These are phyloP conservation scores for Phytopythium cucurbitacearum DNA, from an alignment of 352 stramenopile genomes.

Conservation along the genomic window DNA sequence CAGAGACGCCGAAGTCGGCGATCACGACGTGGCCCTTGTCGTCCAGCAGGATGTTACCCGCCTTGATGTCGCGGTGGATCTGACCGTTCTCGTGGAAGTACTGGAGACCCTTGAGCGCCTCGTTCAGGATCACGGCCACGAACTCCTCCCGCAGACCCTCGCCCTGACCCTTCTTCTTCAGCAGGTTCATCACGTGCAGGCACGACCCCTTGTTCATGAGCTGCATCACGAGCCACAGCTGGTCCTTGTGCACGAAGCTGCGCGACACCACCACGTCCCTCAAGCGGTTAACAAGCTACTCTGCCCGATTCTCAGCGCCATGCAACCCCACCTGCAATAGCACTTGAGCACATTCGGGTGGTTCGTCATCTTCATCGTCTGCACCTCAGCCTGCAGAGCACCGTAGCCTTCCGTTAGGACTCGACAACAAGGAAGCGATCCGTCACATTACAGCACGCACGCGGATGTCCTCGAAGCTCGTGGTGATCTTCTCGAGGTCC, in stretches of 20 bases:
- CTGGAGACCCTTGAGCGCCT: conserved; percentile 95
- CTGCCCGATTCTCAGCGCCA: background rate
- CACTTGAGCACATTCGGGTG: conserved; percentile 98
- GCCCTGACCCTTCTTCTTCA: conserved; percentile 88
- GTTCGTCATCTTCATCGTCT: conserved; percentile 98
- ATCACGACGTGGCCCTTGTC: conserved; percentile 94
- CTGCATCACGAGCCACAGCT: conserved; percentile 98
- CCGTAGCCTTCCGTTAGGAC: background rate
- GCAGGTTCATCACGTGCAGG: conserved; percentile 95
- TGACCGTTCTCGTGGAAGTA: conserved; percentile 99
- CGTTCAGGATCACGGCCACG: conserved; percentile 96
- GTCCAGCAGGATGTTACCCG: conserved; percentile 96
- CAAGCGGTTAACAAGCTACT: background rate
- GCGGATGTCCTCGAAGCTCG: conserved; percentile 90
- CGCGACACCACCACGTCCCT: background rate
- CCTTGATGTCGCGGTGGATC: conserved; percentile 99
- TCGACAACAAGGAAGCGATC: background rate
- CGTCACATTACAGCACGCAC: conserved; percentile 21
- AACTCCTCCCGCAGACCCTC: conserved; percentile 93
- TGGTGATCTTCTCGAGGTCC: conserved; percentile 98
- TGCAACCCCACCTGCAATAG: conserved; percentile 80
- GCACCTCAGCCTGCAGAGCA: conserved; percentile 85
- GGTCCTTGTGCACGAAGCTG: conserved; percentile 95
- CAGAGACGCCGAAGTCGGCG: conserved; percentile 98
- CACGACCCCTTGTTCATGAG: conserved; percentile 99